Percentiles rank a stretch among this genome's conserved stretches.
phyloP scores from a whole-genome alignment of 1,139 yeast species.

The Nakaseomyces delphensis region DNA sequence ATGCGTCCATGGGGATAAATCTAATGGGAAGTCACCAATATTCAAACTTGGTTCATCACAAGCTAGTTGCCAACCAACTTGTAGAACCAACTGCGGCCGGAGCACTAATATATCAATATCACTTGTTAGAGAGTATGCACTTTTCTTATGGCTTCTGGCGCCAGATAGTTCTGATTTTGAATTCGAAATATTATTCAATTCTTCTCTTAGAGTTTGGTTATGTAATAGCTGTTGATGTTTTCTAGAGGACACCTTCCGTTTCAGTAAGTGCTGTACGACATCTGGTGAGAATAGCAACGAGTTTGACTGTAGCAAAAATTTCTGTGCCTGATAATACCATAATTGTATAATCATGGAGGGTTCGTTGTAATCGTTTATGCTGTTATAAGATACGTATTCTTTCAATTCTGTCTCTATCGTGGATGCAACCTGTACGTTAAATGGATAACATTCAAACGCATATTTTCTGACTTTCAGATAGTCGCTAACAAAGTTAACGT shows the following conservation, averaged over 20 bases:
- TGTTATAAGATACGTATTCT: constrained; percentile 12
- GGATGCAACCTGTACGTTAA: constrained; percentile 14
- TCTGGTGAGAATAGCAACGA: constrained; percentile 24
- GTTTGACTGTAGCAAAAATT: constrained; percentile 20
- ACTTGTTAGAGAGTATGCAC: background rate
- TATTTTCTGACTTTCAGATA: constrained; percentile 18
- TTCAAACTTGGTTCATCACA: constrained; percentile 29
- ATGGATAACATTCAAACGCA: constrained; percentile 19
- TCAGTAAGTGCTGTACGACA: constrained; percentile 18
- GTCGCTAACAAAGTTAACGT: constrained; percentile 16
- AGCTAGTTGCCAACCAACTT: constrained; percentile 29
- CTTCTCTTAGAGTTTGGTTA: background rate
- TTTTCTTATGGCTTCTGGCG: constrained; percentile 10
- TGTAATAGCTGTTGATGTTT: constrained; percentile 7
- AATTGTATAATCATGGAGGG: constrained; percentile 17
- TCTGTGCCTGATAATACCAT: constrained; percentile 24
- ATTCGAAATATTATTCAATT: background rate
- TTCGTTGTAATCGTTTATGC: constrained; percentile 15
- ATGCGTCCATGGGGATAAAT: constrained; percentile 19
- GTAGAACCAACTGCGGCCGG: constrained; percentile 18
- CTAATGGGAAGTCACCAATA: constrained; percentile 25
- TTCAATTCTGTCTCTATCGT: constrained; percentile 10
- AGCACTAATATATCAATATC: constrained; percentile 25
- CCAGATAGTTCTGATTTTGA: constrained; percentile 4
- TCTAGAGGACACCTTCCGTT: constrained; percentile 15